Percentiles rank a stretch among this genome's conserved stretches.
Evolutionary conservation across 371 early-diverging fungal species (phyloP).

Genomic region (Mucor irregularis): DNA sequence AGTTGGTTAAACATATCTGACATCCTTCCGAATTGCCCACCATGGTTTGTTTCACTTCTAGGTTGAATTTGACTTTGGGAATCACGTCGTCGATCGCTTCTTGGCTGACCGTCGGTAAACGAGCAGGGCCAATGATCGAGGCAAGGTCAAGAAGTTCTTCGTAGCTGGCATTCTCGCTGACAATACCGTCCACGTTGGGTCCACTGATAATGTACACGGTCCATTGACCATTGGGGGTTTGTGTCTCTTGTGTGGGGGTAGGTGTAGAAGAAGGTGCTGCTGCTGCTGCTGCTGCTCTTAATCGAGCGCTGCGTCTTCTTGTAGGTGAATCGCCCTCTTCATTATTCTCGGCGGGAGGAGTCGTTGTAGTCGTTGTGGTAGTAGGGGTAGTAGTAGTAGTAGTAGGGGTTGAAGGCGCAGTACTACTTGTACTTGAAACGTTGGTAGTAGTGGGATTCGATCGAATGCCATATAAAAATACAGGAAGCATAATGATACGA

Average conservation of each 20-base stretch:
- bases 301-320: not conserved
- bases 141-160: constrained; percentile 52
- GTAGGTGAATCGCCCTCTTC: not conserved
- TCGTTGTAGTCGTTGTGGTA: not conserved
- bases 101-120: constrained; percentile 42
- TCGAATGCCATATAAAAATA: constrained; percentile 22
- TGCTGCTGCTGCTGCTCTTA: constrained; percentile 1
- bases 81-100: constrained; percentile 40
- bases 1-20: constrained; percentile 63
- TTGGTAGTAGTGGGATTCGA: not conserved
- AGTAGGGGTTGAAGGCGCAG: not conserved
- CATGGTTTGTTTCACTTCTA: constrained; percentile 26
- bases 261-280: not conserved
- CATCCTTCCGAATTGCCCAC: constrained; percentile 26
- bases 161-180: constrained; percentile 30
- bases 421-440: no score
- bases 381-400: not conserved
- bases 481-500: constrained; percentile 16
- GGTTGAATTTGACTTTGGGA: constrained; percentile 29
- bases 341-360: no score
- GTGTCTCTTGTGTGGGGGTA: not conserved
- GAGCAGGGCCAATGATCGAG: constrained; percentile 54
- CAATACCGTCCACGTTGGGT: constrained; percentile 9
- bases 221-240: constrained; percentile 18
- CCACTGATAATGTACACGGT: constrained; percentile 32